Evolutionary conservation across 1,284 basidiomycete genomes (phyloP), one percentile per base, ranked within the genome.

Genomic region (Ganoderma lucidum): DNA sequence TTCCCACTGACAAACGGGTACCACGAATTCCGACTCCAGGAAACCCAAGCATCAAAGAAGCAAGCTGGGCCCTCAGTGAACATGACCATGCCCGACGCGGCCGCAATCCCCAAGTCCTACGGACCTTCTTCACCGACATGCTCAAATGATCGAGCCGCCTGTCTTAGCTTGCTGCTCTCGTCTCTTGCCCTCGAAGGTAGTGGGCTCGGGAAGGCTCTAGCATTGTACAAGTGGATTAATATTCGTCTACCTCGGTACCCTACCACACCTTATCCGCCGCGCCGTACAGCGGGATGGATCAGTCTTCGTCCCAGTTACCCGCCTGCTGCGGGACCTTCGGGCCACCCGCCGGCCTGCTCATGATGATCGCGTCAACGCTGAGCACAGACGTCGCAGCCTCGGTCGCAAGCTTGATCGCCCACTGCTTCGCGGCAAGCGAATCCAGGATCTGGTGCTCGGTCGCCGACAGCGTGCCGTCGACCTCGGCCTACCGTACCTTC

Each of bases 311-410:
- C 93, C 93, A 95, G 78, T 93, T 93, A 19, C 92, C 89, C 51
- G 91, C 85, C 78, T 95, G 93, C 77, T 95, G 92, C 66, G 93
- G 93, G 69, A 95, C 84, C 78, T 94, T 95, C 58, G 93, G 93
- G 66, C 93, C 93, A 66, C 95, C 95, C 0, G 95, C 95, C 63
- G 94, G 94, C 79, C 96, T 96, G 81, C 94, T 96, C 90, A 98
- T 97, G 83, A 99, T 99, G 81, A 99, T 98, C 76, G 94, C 95
- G 82, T 99, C 98, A 12, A 99, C 98, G 69, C 93, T 93, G 61
- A 99, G 88, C 30, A 99, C 96, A 0, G 94, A 92, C 65, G 97
- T 90, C 2, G 98, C 98, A 5, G 98, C 97, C 78, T 98, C 97
- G 0, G 96, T 97, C 17, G 93, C 96, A 39, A 96, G 89, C 70